Percentiles rank a stretch among this genome's conserved stretches.
Conservation (phyloP, 2,329 filamentous ascomycete genomes). For the Colletotrichum trifolii region DNA sequence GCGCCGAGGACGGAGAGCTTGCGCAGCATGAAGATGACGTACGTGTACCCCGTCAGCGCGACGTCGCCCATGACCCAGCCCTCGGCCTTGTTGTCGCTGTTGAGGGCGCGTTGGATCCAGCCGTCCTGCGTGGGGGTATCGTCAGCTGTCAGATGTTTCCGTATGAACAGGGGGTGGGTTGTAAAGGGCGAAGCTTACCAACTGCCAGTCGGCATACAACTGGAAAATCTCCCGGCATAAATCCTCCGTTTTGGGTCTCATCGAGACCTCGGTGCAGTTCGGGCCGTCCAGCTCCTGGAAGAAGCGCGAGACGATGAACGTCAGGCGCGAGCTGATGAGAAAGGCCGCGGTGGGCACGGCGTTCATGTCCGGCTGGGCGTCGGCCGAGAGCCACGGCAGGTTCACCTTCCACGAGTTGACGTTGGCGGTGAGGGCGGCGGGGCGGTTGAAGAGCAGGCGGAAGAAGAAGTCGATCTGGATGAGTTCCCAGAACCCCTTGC, state of each 20-base stretch:
- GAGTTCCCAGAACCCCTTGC: conserved; percentile 47
- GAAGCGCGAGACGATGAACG: conserved; percentile 44
- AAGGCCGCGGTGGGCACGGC: conserved; percentile 43
- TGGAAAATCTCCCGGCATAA: conserved; percentile 43
- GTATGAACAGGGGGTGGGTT: not conserved
- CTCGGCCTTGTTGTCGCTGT: conserved; percentile 38
- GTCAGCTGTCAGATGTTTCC: not conserved
- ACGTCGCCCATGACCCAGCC: conserved; percentile 44
- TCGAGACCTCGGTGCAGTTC: conserved; percentile 34
- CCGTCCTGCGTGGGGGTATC: conserved; percentile 38
- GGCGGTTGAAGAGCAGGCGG: conserved; percentile 45
- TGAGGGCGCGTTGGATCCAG: conserved; percentile 39
- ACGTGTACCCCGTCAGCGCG: conserved; percentile 45
- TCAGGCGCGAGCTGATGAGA: conserved; percentile 43
- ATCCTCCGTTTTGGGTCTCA: conserved; percentile 42
- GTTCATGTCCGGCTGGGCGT: conserved; percentile 34
- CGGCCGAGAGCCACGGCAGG: conserved; percentile 44
- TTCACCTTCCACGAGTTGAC: conserved; percentile 45
- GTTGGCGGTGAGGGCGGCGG: conserved; percentile 42
- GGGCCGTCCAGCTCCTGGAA: conserved; percentile 36
- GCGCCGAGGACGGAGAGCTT: conserved; percentile 38
- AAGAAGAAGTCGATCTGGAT: conserved; percentile 47
- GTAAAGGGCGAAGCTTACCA: conserved; percentile 38
- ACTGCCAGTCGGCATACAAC: conserved; percentile 43
- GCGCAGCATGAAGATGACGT: conserved; percentile 48